A percentile compares a stretch with the other conserved stretches of the same genome.
Conservation (phyloP, 257 asterid species). For the Eucommia ulmoides region DNA sequence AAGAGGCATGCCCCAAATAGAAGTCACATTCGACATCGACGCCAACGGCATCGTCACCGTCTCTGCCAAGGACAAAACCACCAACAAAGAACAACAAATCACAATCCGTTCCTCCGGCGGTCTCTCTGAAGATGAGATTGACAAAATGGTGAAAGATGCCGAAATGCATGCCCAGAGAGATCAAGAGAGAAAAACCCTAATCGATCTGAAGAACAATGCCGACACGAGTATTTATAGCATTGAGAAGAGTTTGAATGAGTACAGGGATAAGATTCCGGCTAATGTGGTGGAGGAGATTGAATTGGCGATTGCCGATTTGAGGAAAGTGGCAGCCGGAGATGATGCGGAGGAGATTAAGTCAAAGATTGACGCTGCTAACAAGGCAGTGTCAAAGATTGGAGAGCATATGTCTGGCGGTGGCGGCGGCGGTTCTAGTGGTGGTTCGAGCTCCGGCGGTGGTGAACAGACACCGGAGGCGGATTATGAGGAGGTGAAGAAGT, state of each 20-base stretch:
- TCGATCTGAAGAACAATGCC: conserved; percentile 50
- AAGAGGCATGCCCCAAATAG: conserved; percentile 78
- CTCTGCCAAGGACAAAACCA: conserved; percentile 74
- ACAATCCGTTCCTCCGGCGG: conserved; percentile 75
- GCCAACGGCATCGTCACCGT: conserved; percentile 81
- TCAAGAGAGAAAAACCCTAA: conserved; percentile 48
- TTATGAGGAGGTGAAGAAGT: conserved; percentile 76
- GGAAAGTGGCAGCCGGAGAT: conserved; percentile 33
- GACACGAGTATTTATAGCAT: conserved; percentile 63
- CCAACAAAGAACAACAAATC: conserved; percentile 67
- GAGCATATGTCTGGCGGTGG: conserved; percentile 55
- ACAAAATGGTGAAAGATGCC: conserved; percentile 74
- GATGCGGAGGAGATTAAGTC: conserved; percentile 46
- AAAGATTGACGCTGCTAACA: conserved; percentile 56
- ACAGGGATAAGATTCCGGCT: conserved; percentile 54
- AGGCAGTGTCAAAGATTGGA: conserved; percentile 73
- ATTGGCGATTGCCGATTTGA: conserved; percentile 46
- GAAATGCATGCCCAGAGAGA: conserved; percentile 63
- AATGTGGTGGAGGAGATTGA: conserved; percentile 57
- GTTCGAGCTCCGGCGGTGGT: conserved; percentile 65
- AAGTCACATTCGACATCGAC: conserved; percentile 76
- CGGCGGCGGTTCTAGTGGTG: conserved; percentile 26
- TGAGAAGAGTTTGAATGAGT: conserved; percentile 61
- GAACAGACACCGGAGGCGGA: conserved; percentile 64
- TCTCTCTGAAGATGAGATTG: conserved; percentile 59